Evolutionary conservation across 1,139 yeast genomes (phyloP).

Genomic region (Geotrichum reessii): DNA sequence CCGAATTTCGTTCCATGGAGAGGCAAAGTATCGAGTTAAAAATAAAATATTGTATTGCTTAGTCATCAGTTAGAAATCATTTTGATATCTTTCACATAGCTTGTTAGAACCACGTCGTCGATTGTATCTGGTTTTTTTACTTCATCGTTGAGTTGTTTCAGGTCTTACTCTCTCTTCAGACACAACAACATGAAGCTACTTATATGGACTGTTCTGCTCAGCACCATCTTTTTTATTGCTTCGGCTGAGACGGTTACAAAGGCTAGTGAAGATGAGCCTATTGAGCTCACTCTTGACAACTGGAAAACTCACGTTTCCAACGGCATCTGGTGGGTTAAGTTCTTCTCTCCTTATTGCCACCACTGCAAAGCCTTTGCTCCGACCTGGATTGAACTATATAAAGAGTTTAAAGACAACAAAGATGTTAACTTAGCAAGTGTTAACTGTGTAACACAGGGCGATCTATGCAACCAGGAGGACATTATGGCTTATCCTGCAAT

Average conservation of each 20-base stretch:
- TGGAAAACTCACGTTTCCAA: constrained; percentile 1
- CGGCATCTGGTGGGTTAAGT: constrained; percentile 38
- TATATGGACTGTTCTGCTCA: neutral
- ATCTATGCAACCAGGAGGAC: constrained; percentile 34
- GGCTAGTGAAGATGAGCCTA: constrained; percentile 7
- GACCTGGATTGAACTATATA: constrained; percentile 34
- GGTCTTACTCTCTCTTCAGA: neutral
- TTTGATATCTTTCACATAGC: neutral
- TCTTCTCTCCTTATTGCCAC: constrained; percentile 41
- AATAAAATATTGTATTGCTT: too few species aligned
- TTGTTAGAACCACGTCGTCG: neutral
- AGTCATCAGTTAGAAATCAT: too few species aligned
- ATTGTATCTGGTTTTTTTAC: neutral
- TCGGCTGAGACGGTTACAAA: constrained; percentile 7
- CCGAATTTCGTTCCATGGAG: too few species aligned
- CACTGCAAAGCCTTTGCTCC: constrained; percentile 41
- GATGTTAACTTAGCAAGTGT: constrained; percentile 38
- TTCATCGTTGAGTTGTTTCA: neutral
- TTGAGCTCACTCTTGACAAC: constrained; percentile 12
- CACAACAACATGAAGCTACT: constrained; percentile 1
- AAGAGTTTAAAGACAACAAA: constrained; percentile 21
- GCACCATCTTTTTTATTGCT: neutral
- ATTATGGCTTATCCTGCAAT: constrained; percentile 36
- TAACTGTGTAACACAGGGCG: constrained; percentile 40
- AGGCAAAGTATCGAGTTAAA: too few species aligned